Conservation (phyloP, 2,329 filamentous ascomycete species). For the Pseudogymnoascus verrucosus region DNA sequence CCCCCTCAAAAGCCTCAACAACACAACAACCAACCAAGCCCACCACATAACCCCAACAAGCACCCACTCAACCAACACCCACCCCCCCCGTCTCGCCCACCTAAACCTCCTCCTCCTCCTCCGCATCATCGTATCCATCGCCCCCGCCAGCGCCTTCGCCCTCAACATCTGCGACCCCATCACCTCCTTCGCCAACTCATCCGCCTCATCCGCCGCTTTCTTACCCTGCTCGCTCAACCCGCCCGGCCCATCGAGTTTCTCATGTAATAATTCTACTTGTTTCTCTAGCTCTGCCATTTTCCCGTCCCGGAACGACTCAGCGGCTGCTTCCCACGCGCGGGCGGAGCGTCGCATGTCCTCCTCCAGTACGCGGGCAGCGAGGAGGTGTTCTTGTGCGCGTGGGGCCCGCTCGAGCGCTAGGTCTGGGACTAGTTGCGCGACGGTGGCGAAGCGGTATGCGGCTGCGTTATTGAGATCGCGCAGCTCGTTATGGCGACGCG, state of each 20-base stretch:
- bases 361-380: conserved; percentile 45
- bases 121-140: conserved; percentile 67
- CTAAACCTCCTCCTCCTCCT: conserved; percentile 59
- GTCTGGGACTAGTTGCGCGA: conserved; percentile 18
- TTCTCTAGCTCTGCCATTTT: conserved; percentile 46
- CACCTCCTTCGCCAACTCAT: conserved; percentile 68
- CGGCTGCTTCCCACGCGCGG: conserved; percentile 45
- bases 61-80: conserved; percentile 78
- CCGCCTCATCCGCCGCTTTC: conserved; percentile 66
- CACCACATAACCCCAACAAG: conserved; percentile 90
- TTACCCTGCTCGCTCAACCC: conserved; percentile 38
- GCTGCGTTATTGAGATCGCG: conserved; percentile 18
- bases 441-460: conserved; percentile 17
- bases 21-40: no score
- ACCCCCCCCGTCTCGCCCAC: conserved; percentile 68
- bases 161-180: conserved; percentile 69
- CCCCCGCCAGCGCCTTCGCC: conserved; percentile 72
- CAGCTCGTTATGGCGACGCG: conserved; percentile 45
- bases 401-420: conserved; percentile 15
- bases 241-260: conserved; percentile 37
- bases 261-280: conserved; percentile 21
- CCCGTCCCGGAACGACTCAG: conserved; percentile 48
- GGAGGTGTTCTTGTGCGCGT: conserved; percentile 31
- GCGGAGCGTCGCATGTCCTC: conserved; percentile 38
- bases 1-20: no score